Base-by-base conservation (phyloP, 73 alveolate species). In the Uronychia setigera region DNA sequence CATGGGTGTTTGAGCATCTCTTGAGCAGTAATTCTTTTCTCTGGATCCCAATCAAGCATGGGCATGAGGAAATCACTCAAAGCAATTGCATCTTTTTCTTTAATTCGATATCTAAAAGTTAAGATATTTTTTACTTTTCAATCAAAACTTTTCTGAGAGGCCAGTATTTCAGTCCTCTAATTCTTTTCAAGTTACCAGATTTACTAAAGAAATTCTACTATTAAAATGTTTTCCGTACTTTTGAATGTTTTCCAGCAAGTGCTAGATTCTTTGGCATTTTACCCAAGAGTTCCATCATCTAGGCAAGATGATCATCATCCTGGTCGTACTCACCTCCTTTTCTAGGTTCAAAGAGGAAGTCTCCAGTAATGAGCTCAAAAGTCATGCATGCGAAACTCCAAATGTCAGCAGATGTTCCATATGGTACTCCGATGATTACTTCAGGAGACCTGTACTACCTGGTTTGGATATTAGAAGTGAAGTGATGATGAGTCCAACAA, bases 321-420 rank as follows among this genome's bases (percentile, higher is more conserved):
- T 95, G 87, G 32, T 88, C 84, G 77, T 77, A 95, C 29, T 32
- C 84, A 75, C 85, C 76, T 31, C 95, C 95, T 78, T 91, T 93
- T 80, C 85, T 82, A n/a, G 99, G 99, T 35, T 97, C 99, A 79
- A 97, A 97, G 59, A 97, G 91, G 84, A 87, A 97, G 80, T 97
- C 99, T 28, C 99, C 99, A 26, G 99, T 97, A 5, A 93, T 90
- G 85, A 97, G 86, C 88, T 97, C 99, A 80, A 97, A 97, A 76
- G 95, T 92, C 92, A 94, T 94, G 94, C 99, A 97, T 29, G 99
- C 99, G 30, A 96, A 90, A 76, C 97, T 87, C 99, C 99, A 97
- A 79, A 94, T 96, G 79, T 97, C 99, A 0, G 98, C 99, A 14
- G 97, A 85, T 31, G 92, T 88, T 60, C 94, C 97, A 89, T 96